These are phyloP conservation scores for Ustilago lituana DNA, from an alignment of 1,284 basidiomycete species.

Conservation along the genomic window DNA sequence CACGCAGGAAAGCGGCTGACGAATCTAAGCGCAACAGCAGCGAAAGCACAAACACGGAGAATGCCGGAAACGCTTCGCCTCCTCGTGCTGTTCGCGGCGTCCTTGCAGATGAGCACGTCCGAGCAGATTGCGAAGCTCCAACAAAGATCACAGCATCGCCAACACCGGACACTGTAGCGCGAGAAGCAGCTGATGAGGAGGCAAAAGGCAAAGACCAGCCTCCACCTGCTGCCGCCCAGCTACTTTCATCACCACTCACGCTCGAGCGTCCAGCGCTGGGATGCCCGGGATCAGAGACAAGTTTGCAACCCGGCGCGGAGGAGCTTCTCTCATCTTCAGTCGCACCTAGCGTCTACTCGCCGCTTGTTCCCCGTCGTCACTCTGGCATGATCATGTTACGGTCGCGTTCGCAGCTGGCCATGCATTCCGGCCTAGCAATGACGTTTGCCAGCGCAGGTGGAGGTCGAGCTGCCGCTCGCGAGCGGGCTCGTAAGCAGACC, in stretches of 20 bases:
- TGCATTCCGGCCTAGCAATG: conserved; percentile 45
- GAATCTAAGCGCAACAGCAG: background rate
- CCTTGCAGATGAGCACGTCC: no score
- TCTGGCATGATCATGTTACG: conserved; percentile 56
- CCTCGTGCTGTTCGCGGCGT: no score
- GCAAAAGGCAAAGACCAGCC: background rate
- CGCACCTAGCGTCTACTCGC: conserved; percentile 11
- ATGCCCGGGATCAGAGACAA: conserved; percentile 6
- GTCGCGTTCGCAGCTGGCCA: conserved; percentile 51
- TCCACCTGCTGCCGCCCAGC: background rate
- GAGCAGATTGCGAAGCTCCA: background rate
- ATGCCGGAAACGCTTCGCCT: no score
- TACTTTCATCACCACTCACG: background rate
- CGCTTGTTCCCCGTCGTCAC: conserved; percentile 49
- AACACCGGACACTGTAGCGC: background rate
- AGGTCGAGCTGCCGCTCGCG: conserved; percentile 57
- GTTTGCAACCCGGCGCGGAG: conserved; percentile 34
- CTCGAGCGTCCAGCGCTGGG: background rate
- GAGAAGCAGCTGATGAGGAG: background rate
- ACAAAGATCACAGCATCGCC: background rate
- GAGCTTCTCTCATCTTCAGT: conserved; percentile 26
- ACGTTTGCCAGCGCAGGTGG: conserved; percentile 45
- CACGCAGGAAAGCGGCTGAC: background rate
- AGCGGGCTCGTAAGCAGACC: conserved; percentile 44
- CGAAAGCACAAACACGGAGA: background rate